Evolutionary conservation across 225 moss, liverwort and hornwort genomes (phyloP).

Genomic region (Sphagnum contortum): DNA sequence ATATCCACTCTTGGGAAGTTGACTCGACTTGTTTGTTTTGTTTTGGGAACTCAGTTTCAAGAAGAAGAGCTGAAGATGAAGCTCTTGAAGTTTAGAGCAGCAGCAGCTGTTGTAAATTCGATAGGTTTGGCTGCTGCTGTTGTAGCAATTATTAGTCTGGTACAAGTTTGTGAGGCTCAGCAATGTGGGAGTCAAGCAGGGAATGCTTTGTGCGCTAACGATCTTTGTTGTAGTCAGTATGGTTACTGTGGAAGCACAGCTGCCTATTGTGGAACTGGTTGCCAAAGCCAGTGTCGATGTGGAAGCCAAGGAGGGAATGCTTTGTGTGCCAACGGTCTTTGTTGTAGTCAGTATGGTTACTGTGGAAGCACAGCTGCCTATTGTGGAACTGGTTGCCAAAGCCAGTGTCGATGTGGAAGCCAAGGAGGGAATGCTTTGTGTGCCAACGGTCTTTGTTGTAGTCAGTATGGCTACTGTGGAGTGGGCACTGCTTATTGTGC

Average conservation of each 20-base stretch:
- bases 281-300: constrained; percentile 4
- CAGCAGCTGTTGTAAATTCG: no score
- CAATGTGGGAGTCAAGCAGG: no score
- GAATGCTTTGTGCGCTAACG: neutral
- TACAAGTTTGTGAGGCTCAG: no score
- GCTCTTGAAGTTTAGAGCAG: no score
- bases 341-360: constrained; percentile 9
- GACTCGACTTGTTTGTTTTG: no score
- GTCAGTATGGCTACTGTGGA: constrained; percentile 8
- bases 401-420: neutral
- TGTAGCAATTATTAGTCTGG: no score
- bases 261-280: constrained; percentile 7
- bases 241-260: constrained; percentile 3
- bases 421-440: no score
- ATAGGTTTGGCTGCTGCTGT: no score
- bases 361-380: constrained; percentile 3
- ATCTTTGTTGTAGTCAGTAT: constrained; percentile 9
- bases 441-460: constrained; percentile 4
- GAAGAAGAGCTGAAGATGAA: no score
- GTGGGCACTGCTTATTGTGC: neutral
- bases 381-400: constrained; percentile 8
- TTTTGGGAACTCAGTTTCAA: no score
- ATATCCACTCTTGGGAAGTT: no score
- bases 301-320: no score
- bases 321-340: constrained; percentile 1